Percentiles rank a stretch among this genome's conserved stretches.
phyloP scores from a whole-genome alignment of 2,329 filamentous ascomycete genomes.

The Bipolaris bicolor region DNA sequence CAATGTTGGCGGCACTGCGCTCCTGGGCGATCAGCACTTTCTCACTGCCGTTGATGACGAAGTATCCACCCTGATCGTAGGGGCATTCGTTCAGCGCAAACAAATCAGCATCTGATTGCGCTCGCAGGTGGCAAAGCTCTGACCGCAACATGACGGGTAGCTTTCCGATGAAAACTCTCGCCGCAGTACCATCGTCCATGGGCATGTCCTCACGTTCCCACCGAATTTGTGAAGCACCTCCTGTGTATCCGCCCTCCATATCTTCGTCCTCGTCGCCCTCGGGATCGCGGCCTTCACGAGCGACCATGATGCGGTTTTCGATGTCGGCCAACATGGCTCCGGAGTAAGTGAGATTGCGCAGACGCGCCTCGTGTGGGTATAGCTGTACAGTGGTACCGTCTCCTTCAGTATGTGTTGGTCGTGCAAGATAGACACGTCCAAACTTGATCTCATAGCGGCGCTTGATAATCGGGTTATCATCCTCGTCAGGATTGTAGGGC shows the following conservation, averaged over 20 bases:
- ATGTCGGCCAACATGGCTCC: conserved; percentile 90
- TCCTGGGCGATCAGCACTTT: conserved; percentile 99
- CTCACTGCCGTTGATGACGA: conserved; percentile 98
- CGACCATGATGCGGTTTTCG: conserved; percentile 81
- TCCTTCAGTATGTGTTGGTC: conserved; percentile 89
- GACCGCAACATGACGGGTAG: conserved; percentile 98
- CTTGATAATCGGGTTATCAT: conserved; percentile 74
- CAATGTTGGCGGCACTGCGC: conserved; percentile 95
- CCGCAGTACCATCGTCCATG: conserved; percentile 59
- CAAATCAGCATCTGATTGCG: conserved; percentile 81
- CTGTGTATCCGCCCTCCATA: conserved; percentile 45
- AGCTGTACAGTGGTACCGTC: conserved; percentile 87
- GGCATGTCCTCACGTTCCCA: conserved; percentile 59
- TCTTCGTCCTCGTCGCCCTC: conserved; percentile 69
- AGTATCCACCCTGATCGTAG: conserved; percentile 98
- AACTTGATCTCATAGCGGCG: conserved; percentile 96
- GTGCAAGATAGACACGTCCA: conserved; percentile 84
- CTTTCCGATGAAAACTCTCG: conserved; percentile 90
- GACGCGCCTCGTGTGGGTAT: conserved; percentile 90
- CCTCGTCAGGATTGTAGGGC: conserved; percentile 73
- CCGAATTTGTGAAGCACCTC: conserved; percentile 46
- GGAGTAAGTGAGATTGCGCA: conserved; percentile 95
- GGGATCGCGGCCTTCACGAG: conserved; percentile 72
- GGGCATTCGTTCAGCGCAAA: conserved; percentile 96
- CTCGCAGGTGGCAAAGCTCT: conserved; percentile 87